Conservation (phyloP, 1,284 basidiomycete genomes). For the Vanrija humicola region DNA sequence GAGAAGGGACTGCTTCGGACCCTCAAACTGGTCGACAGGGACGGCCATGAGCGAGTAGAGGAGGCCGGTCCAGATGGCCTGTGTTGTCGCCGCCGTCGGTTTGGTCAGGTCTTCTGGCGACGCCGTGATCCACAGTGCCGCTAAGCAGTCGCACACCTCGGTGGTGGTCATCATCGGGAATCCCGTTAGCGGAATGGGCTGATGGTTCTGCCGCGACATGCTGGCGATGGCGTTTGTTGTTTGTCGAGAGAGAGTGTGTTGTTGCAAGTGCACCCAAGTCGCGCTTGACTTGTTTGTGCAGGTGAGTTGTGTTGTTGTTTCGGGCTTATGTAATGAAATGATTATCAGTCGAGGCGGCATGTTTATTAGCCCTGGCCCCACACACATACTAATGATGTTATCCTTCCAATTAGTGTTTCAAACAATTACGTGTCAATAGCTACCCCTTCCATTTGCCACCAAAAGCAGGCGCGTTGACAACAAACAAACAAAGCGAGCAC, state of each 20-base stretch:
- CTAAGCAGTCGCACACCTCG: conserved; percentile 32
- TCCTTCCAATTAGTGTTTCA: background rate
- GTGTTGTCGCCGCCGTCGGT: conserved; percentile 65
- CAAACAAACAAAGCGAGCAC: conserved; percentile 6
- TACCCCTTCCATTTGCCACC: background rate
- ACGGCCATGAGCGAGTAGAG: conserved; percentile 67
- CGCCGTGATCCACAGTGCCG: conserved; percentile 49
- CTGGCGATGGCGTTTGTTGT: background rate
- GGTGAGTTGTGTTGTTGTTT: background rate
- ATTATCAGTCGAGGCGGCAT: too few relatives aligned
- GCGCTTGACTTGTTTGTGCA: background rate
- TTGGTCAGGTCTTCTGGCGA: conserved; percentile 64
- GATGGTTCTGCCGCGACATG: conserved; percentile 13
- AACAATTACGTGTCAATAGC: background rate
- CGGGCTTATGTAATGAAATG: too few relatives aligned
- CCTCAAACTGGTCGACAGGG: conserved; percentile 58
- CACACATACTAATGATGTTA: too few relatives aligned
- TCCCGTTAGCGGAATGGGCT: conserved; percentile 9
- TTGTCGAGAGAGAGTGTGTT: background rate
- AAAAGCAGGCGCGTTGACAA: background rate
- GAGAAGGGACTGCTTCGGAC: conserved; percentile 59
- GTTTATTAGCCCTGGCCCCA: too few relatives aligned
- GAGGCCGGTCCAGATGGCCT: conserved; percentile 52
- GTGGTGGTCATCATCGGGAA: conserved; percentile 35
- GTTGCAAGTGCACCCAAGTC: background rate